Evolutionary conservation across 1,284 basidiomycete genomes (phyloP).

Genomic region (Puccinia hordei): DNA sequence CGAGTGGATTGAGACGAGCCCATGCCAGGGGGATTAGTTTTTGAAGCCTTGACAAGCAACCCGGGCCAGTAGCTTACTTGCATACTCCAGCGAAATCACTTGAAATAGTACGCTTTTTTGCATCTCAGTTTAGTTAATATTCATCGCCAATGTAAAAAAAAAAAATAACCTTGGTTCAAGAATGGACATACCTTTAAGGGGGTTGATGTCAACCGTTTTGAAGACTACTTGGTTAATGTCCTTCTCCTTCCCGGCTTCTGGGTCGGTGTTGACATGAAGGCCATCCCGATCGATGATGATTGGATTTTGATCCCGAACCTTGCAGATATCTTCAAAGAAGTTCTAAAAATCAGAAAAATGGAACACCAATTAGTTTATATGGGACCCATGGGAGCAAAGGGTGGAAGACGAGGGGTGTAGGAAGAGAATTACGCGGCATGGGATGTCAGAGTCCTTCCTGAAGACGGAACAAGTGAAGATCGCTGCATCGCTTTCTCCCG

Average conservation of each 20-base stretch:
- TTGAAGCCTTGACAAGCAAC: not conserved
- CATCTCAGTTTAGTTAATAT: not conserved
- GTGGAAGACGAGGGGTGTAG: not conserved
- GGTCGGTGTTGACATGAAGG: not conserved
- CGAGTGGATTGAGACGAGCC: too few relatives aligned
- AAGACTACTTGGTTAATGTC: not conserved
- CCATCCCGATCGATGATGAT: constrained; percentile 6
- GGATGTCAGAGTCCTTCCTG: not conserved
- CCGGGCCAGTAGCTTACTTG: not conserved
- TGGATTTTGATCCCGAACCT: not conserved
- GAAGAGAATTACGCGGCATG: not conserved
- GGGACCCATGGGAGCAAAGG: not conserved
- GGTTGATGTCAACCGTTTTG: constrained; percentile 1
- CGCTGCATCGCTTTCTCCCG: not conserved
- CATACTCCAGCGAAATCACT: not conserved
- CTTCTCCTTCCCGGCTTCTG: not conserved
- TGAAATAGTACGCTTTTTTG: not conserved
- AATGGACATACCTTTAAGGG: constrained; percentile 7
- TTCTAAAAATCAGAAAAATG: constrained; percentile 3
- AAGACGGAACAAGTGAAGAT: constrained; percentile 22
- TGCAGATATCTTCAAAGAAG: constrained; percentile 17
- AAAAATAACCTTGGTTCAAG: not conserved
- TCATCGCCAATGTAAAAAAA: not conserved
- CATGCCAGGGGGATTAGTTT: not conserved
- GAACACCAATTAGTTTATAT: not conserved